Conservation (phyloP, 176 grass and related monocot species). For the Aegilops umbellulata region DNA sequence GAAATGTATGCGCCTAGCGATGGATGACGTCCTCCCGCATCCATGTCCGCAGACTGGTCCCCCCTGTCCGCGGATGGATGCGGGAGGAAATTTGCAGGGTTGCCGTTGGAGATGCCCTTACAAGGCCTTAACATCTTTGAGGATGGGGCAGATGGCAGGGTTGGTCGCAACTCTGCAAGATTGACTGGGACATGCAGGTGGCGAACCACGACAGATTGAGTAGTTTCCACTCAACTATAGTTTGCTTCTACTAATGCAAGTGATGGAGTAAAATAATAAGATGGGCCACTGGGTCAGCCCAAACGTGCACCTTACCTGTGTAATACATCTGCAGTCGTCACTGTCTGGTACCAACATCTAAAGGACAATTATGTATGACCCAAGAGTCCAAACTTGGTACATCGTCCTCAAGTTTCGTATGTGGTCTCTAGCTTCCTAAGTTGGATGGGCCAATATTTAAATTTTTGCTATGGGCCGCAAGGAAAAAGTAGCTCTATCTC, state of each 20-base stretch:
- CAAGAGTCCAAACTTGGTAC: conserved; percentile 11
- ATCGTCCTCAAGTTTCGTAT: too few relatives aligned
- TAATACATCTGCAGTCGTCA: neutral
- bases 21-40: too few relatives aligned
- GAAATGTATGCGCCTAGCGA: too few relatives aligned
- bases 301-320: neutral
- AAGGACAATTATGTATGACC: conserved; percentile 9
- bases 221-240: neutral
- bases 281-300: neutral
- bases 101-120: too few relatives aligned
- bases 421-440: too few relatives aligned
- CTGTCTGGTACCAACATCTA: conserved; percentile 13
- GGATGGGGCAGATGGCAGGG: neutral
- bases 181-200: neutral
- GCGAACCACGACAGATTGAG: neutral
- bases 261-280: neutral
- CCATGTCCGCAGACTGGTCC: too few relatives aligned
- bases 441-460: too few relatives aligned
- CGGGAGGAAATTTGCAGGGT: too few relatives aligned
- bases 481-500: too few relatives aligned
- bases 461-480: too few relatives aligned
- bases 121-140: neutral
- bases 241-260: neutral
- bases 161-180: neutral
- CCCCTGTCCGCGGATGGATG: too few relatives aligned